These are phyloP conservation scores for Suillus subalutaceus DNA, from an alignment of 768 basidiomycete species.

Conservation along the genomic window DNA sequence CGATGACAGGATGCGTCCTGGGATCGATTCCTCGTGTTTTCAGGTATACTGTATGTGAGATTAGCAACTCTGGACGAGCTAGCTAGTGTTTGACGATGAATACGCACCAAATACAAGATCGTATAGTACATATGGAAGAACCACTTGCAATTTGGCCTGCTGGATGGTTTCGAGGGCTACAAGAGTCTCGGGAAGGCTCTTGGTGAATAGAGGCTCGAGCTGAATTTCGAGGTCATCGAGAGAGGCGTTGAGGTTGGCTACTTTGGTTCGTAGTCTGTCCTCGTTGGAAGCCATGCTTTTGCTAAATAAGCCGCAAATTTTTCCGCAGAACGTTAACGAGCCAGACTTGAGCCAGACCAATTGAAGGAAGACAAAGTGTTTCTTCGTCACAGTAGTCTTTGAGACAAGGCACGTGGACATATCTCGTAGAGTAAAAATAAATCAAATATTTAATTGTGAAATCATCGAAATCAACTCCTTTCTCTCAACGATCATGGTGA, in stretches of 20 bases:
- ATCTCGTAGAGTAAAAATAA: neutral
- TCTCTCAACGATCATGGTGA: constrained; percentile 26
- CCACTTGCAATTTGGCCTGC: constrained; percentile 80
- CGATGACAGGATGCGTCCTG: constrained; percentile 71
- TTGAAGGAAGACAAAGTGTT: neutral
- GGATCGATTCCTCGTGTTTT: constrained; percentile 82
- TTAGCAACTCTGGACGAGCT: neutral
- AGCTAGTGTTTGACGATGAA: neutral
- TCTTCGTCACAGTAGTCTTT: neutral
- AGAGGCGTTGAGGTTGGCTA: constrained; percentile 54
- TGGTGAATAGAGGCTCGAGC: constrained; percentile 67
- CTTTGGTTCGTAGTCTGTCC: constrained; percentile 38
- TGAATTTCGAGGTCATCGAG: constrained; percentile 70
- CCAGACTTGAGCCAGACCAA: neutral
- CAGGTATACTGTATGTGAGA: constrained; percentile 62
- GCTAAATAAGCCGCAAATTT: neutral
- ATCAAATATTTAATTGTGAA: neutral
- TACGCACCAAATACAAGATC: constrained; percentile 82
- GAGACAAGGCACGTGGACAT: neutral
- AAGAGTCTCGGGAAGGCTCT: constrained; percentile 68
- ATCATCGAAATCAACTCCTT: neutral
- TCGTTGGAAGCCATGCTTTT: constrained; percentile 40
- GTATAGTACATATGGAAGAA: constrained; percentile 81
- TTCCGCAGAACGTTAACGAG: neutral
- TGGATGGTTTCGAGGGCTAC: constrained; percentile 70